A percentile compares a stretch with the other conserved stretches of the same genome.
Evolutionary conservation across 2,329 filamentous ascomycete genomes (phyloP).

Genomic region (Sordariomycetes sp.): DNA sequence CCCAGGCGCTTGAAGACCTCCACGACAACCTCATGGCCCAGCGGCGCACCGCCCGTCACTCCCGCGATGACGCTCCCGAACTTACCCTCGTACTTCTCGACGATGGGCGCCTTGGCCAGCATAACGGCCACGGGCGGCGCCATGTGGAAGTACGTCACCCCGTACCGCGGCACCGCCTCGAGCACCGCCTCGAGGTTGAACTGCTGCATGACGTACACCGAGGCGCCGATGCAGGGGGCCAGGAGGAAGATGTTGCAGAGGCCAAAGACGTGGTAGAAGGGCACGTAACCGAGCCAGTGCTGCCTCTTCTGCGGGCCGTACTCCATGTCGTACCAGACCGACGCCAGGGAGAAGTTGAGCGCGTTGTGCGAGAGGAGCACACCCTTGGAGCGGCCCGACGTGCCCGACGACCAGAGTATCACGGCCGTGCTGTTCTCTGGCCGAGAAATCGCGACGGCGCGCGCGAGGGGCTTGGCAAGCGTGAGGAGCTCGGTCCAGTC

Average conservation of each 20-base stretch:
- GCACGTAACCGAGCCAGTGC: conserved; percentile 48
- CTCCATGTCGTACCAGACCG: conserved; percentile 35
- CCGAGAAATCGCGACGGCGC: conserved; percentile 23
- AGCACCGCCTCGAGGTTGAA: conserved; percentile 57
- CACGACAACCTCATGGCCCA: conserved; percentile 37
- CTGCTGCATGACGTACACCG: conserved; percentile 55
- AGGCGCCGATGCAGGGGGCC: conserved; percentile 34
- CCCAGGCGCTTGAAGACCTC: conserved; percentile 50
- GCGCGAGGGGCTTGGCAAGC: conserved; percentile 32
- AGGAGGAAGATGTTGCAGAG: conserved; percentile 45
- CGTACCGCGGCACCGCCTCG: conserved; percentile 43
- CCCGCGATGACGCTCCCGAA: conserved; percentile 41
- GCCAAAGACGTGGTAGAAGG: conserved; percentile 55
- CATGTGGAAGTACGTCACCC: conserved; percentile 50
- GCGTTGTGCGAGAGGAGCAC: conserved; percentile 60
- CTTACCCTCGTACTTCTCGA: conserved; percentile 46
- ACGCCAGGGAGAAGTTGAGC: conserved; percentile 41
- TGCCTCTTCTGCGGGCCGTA: conserved; percentile 20
- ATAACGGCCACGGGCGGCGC: conserved; percentile 60
- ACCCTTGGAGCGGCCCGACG: conserved; percentile 63
- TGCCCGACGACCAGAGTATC: conserved; percentile 40
- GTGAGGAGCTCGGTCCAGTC: conserved; percentile 49
- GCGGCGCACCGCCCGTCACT: conserved; percentile 50
- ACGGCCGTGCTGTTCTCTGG: conserved; percentile 47
- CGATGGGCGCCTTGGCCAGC: conserved; percentile 55